Evolutionary conservation across 257 asterid genomes (phyloP).

Genomic region (Leptodermis oblonga): DNA sequence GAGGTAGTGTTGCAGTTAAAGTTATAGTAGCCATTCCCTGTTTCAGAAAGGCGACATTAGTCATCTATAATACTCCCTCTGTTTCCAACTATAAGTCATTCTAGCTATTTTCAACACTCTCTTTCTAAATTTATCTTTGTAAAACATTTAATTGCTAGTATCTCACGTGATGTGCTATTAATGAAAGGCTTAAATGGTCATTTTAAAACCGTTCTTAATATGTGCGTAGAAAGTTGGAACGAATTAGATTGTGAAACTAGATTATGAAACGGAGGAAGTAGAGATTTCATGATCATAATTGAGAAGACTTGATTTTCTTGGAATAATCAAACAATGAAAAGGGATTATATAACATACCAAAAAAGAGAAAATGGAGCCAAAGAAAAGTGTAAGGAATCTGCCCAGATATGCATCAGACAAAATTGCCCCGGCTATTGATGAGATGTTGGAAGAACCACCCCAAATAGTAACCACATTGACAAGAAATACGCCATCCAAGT

Average conservation of each 20-base stretch:
- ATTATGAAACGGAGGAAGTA: too few species aligned
- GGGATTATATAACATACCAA: slow-evolving; percentile 33
- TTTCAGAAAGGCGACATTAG: neutral
- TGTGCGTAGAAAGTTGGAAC: too few species aligned
- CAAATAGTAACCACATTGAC: slow-evolving; percentile 68
- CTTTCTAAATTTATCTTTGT: too few species aligned
- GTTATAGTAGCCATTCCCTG: slow-evolving; percentile 68
- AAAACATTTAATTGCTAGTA: too few species aligned
- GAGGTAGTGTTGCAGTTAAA: slow-evolving; percentile 45
- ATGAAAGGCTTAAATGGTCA: neutral
- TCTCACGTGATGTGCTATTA: too few species aligned
- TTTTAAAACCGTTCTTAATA: neutral
- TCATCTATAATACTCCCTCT: neutral
- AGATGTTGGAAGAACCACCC: slow-evolving; percentile 52
- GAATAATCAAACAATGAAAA: neutral
- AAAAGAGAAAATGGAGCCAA: slow-evolving; percentile 52
- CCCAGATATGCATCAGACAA: slow-evolving; percentile 62
- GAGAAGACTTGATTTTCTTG: too few species aligned
- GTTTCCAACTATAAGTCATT: too few species aligned
- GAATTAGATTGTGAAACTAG: too few species aligned
- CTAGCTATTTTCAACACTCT: too few species aligned
- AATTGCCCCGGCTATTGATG: slow-evolving; percentile 62
- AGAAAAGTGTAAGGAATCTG: slow-evolving; percentile 62
- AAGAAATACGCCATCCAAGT: slow-evolving; percentile 52
- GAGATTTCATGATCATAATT: too few species aligned